Evolutionary conservation across 164 flowering plant species (phyloP).

Genomic region (Malania oleifera): DNA sequence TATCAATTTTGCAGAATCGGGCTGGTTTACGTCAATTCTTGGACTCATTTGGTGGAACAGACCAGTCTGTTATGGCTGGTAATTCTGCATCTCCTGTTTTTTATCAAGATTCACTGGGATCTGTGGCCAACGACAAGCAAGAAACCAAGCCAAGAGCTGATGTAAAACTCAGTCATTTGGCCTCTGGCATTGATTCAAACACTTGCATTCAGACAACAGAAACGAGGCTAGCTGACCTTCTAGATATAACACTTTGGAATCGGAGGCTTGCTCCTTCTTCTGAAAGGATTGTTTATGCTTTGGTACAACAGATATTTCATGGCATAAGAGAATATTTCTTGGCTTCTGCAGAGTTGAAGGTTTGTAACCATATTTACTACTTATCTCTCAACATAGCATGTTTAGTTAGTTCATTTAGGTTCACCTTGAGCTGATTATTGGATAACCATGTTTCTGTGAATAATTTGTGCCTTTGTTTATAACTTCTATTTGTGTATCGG

Average conservation of each 20-base stretch:
- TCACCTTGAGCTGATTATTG: too few relatives aligned
- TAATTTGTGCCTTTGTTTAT: too few relatives aligned
- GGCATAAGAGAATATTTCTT: constrained; percentile 93
- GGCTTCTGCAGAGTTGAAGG: constrained; percentile 89
- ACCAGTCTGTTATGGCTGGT: constrained; percentile 37
- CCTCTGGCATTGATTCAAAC: constrained; percentile 50
- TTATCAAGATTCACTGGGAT: constrained; percentile 50
- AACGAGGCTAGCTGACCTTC: constrained; percentile 83
- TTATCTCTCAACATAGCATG: too few relatives aligned
- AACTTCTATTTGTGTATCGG: too few relatives aligned
- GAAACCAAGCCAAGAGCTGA: constrained; percentile 59
- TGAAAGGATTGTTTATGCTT: constrained; percentile 89
- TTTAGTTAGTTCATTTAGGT: background rate
- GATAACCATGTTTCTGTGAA: too few relatives aligned
- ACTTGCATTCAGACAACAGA: constrained; percentile 59
- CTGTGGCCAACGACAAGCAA: constrained; percentile 49
- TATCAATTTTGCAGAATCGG: constrained; percentile 57
- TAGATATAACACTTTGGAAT: constrained; percentile 96
- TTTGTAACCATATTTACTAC: constrained; percentile 11
- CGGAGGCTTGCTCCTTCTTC: constrained; percentile 96
- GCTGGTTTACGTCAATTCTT: constrained; percentile 93
- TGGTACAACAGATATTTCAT: constrained; percentile 95
- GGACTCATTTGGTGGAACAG: constrained; percentile 83
- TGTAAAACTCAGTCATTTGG: constrained; percentile 68
- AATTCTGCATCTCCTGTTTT: constrained; percentile 27